These are phyloP conservation scores for Triadica sebifera DNA, from an alignment of 345 rosid genomes.

Conservation along the genomic window DNA sequence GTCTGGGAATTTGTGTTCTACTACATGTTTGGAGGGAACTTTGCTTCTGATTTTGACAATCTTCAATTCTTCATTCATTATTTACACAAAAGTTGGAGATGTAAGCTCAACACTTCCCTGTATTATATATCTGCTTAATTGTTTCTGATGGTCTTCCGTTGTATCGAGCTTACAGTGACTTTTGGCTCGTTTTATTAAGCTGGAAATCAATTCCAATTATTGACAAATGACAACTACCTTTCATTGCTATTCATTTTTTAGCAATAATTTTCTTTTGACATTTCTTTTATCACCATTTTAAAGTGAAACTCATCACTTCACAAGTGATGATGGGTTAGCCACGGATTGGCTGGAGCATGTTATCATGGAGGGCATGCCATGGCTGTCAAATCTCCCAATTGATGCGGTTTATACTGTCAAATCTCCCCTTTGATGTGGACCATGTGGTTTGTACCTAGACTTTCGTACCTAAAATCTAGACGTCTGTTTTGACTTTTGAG, in stretches of 20 bases:
- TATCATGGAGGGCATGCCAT: no score
- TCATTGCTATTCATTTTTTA: not conserved
- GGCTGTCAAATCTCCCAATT: no score
- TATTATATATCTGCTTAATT: slow-evolving; percentile 19
- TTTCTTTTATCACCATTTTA: no score
- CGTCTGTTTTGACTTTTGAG: no score
- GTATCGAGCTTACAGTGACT: not conserved
- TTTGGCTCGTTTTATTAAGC: not conserved
- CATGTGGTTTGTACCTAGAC: no score
- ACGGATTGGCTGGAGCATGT: no score
- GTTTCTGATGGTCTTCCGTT: slow-evolving; percentile 13
- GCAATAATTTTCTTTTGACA: not conserved
- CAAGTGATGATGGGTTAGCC: no score
- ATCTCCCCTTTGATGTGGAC: no score
- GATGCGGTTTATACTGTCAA: no score
- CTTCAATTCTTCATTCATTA: slow-evolving; percentile 38
- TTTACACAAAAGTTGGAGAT: slow-evolving; percentile 32
- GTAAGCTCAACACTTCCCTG: slow-evolving; percentile 28
- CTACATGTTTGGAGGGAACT: slow-evolving; percentile 14
- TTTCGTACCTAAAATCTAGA: no score
- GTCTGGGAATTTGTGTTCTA: not conserved
- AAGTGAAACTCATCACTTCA: no score
- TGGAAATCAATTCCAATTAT: slow-evolving; percentile 6
- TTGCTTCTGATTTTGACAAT: slow-evolving; percentile 30
- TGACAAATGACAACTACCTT: not conserved